Percentiles rank a stretch among this genome's conserved stretches.
These are phyloP conservation scores for Podosphaera leucotricha DNA, from an alignment of 2,329 filamentous ascomycete species.

Conservation along the genomic window DNA sequence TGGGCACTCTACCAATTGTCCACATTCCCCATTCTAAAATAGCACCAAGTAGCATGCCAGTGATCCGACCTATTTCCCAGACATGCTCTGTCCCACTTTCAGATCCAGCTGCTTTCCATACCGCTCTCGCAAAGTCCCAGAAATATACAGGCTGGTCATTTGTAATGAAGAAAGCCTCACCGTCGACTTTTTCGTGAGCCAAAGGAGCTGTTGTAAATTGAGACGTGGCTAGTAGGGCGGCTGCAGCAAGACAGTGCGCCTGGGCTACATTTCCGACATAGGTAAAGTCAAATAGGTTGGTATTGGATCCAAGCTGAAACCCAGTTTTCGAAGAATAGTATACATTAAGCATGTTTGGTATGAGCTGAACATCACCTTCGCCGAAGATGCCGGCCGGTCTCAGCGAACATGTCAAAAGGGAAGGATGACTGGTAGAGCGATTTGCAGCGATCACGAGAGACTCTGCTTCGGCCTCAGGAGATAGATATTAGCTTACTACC, in stretches of 20 bases:
- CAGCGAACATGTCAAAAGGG: constrained; percentile 55
- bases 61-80: constrained; percentile 28
- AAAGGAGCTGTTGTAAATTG: constrained; percentile 28
- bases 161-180: constrained; percentile 73
- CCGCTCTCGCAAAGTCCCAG: constrained; percentile 62
- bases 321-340: constrained; percentile 44
- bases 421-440: constrained; percentile 22
- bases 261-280: constrained; percentile 49
- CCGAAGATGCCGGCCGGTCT: constrained; percentile 81
- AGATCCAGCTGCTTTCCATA: constrained; percentile 44
- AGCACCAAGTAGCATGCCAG: constrained; percentile 28
- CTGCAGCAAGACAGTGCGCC: constrained; percentile 56
- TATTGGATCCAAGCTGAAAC: constrained; percentile 58
- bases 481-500: constrained; percentile 10
- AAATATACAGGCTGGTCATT: constrained; percentile 79
- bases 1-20: constrained; percentile 27
- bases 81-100: constrained; percentile 27
- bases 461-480: constrained; percentile 46
- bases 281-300: constrained; percentile 47
- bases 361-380: constrained; percentile 58
- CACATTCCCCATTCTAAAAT: constrained; percentile 28
- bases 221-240: constrained; percentile 23
- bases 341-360: constrained; percentile 50
- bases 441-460: constrained; percentile 56
- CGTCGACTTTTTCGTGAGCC: constrained; percentile 52